A percentile compares a stretch with the other conserved stretches of the same genome.
phyloP scores from a whole-genome alignment of 1,284 basidiomycete species.

The Salmacisia buchloeana region DNA sequence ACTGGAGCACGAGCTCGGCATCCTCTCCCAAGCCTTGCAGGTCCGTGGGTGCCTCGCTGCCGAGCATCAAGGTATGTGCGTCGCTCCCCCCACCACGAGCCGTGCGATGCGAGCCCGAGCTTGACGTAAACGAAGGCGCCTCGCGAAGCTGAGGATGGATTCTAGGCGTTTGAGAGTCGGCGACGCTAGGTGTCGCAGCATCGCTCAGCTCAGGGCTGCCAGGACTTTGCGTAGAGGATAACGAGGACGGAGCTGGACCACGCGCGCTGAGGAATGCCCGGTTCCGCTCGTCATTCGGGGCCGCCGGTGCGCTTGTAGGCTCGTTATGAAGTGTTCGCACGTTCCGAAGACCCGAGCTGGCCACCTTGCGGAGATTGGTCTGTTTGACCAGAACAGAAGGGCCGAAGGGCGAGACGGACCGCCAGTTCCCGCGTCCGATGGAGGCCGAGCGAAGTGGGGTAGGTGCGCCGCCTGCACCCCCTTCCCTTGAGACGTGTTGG shows the following conservation, averaged over 20 bases:
- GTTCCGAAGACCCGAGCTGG: background rate
- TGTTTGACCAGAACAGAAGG: conserved; percentile 5
- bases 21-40: background rate
- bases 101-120: conserved; percentile 2
- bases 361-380: background rate
- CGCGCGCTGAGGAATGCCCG: no score
- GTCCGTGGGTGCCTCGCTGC: background rate
- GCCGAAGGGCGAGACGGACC: conserved; percentile 4
- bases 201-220: background rate
- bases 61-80: background rate
- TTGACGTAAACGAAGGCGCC: background rate
- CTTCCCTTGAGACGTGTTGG: background rate
- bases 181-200: background rate
- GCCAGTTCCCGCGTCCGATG: background rate
- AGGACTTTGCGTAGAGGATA: no score
- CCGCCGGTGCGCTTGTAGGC: no score
- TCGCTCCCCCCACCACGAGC: conserved; percentile 1
- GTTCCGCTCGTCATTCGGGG: no score
- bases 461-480: background rate
- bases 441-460: background rate
- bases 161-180: background rate
- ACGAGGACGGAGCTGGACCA: no score
- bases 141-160: background rate
- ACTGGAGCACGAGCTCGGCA: conserved; percentile 1
- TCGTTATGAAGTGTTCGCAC: no score